phyloP scores from a whole-genome alignment of 1,139 yeast genomes.

The Hyphopichia buzzinii region DNA sequence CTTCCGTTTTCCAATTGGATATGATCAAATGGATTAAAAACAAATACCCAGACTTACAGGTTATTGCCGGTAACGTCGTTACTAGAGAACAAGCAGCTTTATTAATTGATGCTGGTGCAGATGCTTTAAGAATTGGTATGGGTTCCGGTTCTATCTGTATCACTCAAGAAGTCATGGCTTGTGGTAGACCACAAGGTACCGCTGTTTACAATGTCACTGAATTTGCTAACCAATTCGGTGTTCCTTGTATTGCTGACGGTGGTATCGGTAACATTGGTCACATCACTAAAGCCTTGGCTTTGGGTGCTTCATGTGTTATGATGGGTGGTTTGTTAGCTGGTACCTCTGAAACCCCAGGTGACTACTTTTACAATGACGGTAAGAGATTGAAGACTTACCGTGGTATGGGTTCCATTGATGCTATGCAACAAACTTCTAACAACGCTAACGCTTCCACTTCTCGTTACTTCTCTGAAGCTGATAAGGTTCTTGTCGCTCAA shows the following conservation, averaged over 20 bases:
- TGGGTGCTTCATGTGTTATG: conserved; percentile 98
- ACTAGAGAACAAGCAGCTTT: conserved; percentile 99
- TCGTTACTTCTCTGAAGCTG: conserved; percentile 95
- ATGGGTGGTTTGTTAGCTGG: conserved; percentile 99
- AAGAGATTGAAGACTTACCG: conserved; percentile 95
- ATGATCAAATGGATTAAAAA: conserved; percentile 90
- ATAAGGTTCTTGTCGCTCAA: conserved; percentile 95
- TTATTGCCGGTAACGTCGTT: conserved; percentile 97
- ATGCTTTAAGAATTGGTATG: conserved; percentile 98
- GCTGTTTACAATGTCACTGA: conserved; percentile 87
- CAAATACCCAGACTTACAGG: conserved; percentile 75
- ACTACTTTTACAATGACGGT: conserved; percentile 96
- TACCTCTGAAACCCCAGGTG: conserved; percentile 98
- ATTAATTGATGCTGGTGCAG: conserved; percentile 94
- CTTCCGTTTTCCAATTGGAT: conserved; percentile 89
- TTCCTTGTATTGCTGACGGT: conserved; percentile 98
- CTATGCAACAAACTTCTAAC: conserved; percentile 90
- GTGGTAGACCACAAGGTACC: conserved; percentile 99
- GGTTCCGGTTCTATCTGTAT: conserved; percentile 99
- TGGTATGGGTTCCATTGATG: conserved; percentile 99
- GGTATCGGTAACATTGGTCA: conserved; percentile 99
- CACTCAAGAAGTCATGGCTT: conserved; percentile 99
- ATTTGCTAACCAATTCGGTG: conserved; percentile 86
- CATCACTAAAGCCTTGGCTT: conserved; percentile 92
- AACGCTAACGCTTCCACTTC: conserved; percentile 97